Percentiles rank a stretch among this genome's conserved stretches.
Evolutionary conservation across 2,329 filamentous ascomycete genomes (phyloP).

Genomic region (Penicillium sp.): DNA sequence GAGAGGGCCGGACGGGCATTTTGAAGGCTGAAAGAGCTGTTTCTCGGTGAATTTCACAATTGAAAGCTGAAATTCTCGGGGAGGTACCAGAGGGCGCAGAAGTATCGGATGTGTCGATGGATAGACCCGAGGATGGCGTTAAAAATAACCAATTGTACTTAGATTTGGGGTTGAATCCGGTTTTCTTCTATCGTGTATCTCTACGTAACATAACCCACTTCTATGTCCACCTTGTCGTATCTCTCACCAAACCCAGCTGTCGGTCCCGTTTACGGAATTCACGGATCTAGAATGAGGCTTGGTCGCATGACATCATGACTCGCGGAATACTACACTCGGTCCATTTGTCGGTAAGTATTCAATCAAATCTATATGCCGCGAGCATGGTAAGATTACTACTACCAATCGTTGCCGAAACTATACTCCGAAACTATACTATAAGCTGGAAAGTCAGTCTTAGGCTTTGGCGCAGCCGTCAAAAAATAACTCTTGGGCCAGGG

Average conservation of each 20-base stretch:
- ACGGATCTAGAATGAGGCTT: not conserved
- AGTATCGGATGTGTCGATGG: not conserved
- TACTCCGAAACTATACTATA: too few species aligned
- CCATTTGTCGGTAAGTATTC: not conserved
- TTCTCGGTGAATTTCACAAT: not conserved
- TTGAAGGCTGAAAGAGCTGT: not conserved
- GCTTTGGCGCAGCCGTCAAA: not conserved
- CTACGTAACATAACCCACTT: not conserved
- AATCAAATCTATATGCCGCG: not conserved
- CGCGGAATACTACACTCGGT: not conserved
- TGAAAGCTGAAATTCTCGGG: not conserved
- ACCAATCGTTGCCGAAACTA: not conserved
- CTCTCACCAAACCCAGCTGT: not conserved
- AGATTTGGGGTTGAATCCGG: not conserved
- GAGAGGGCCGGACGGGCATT: constrained; percentile 29
- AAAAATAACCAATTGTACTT: not conserved
- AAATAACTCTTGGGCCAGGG: constrained; percentile 3
- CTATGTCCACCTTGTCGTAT: not conserved
- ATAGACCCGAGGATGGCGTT: not conserved
- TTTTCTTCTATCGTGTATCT: not conserved
- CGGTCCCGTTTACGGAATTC: not conserved
- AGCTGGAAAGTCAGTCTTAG: too few species aligned
- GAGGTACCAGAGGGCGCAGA: not conserved
- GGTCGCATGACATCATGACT: constrained; percentile 1
- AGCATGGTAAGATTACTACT: not conserved